These are phyloP conservation scores for Ruellia speciosa DNA, from an alignment of 305 asterid species.

Conservation along the genomic window DNA sequence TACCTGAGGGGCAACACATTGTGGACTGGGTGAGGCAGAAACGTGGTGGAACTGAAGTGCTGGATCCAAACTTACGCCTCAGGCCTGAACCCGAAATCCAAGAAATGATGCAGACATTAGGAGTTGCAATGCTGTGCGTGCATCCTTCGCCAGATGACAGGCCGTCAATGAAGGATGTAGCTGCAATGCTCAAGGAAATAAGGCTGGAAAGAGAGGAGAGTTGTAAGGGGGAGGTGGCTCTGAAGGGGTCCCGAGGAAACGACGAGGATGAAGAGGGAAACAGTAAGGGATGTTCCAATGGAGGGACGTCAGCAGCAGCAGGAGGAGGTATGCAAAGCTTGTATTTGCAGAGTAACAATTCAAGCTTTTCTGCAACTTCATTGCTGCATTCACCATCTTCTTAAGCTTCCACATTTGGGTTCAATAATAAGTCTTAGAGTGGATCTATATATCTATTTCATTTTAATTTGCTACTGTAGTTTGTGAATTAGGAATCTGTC, in stretches of 20 bases:
- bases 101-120: conserved; percentile 73
- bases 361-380: conserved; percentile 72
- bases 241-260: not conserved
- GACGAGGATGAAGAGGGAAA: conserved; percentile 14
- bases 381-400: conserved; percentile 35
- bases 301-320: conserved; percentile 31
- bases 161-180: conserved; percentile 73
- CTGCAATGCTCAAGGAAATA: conserved; percentile 75
- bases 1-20: conserved; percentile 71
- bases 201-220: conserved; percentile 54
- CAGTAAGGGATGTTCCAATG: not conserved
- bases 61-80: conserved; percentile 37
- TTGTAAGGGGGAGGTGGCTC: conserved; percentile 36
- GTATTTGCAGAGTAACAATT: conserved; percentile 44
- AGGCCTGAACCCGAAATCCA: conserved; percentile 54
- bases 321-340: conserved; percentile 42
- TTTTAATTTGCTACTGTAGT: not conserved
- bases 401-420: not conserved
- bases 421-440: not conserved
- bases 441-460: not conserved
- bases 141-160: conserved; percentile 57
- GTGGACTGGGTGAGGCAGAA: conserved; percentile 62
- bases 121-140: conserved; percentile 74
- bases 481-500: too few species aligned
- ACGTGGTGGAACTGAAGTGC: not conserved